Evolutionary conservation across 2,329 filamentous ascomycete genomes (phyloP), one percentile per base, ranked within the genome.

Genomic region (Phialocephala subalpina): DNA sequence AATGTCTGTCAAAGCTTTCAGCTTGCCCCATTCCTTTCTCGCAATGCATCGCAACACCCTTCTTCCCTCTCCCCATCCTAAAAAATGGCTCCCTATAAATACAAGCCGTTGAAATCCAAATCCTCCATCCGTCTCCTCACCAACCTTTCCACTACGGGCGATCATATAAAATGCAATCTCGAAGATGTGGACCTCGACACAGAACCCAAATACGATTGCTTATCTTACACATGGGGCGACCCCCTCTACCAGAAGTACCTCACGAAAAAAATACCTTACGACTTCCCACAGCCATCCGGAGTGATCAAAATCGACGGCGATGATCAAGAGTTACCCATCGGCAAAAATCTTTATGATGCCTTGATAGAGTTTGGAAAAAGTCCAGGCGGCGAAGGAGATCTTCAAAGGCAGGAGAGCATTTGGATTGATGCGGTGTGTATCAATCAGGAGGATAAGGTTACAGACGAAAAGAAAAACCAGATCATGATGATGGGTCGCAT

Each of bases 151-250:
- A 22, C 9, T 11, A 11, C n/a, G 3, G n/a, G 22, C 20, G 45
- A 25, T 11, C 45, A 18, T 6, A 22, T 11, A 49, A 42, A n/a
- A n/a, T 49, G 45, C 47, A 33, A 53, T 20, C 62, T 67, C 25
- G 58, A 64, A 33, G n/a, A 38, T 9, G 40, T 60, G n/a, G 52
- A 67, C 53, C 59, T 69, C n/a, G 40, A 60, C 47, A 45, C 18
- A 7, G 18, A 61, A 1, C 63, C 68, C 12, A 45, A 42, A 11
- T 69, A 68, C 29, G 58, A 66, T 25, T 65, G 63, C 35, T 60
- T 69, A 2, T 69, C 65, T 3, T 69, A 69, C 63, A 67, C 65
- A 18, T 69, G 68, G 68, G 65, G 57, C 5, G 42, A 67, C 25
- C 67, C 67, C 3, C 60, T 63, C n/a, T 65, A 57, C 49, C 55